Evolutionary conservation across 768 basidiomycete species (phyloP).

Genomic region (Phlebiopsis flavidoalba): DNA sequence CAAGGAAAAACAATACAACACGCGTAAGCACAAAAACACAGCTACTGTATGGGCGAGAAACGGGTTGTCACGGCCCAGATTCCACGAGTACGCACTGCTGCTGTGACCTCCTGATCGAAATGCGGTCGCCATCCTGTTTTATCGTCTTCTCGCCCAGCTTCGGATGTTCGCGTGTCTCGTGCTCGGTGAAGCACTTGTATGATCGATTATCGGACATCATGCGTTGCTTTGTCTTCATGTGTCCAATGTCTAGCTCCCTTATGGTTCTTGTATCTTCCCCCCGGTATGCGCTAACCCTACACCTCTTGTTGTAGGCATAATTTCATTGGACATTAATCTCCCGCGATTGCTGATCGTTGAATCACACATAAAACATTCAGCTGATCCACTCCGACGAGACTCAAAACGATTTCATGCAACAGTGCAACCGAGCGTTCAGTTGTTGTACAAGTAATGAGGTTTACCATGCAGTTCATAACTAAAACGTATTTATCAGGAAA

Average conservation of each 20-base stretch:
- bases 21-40: background rate
- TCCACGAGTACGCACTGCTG: too few species aligned
- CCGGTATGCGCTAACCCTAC: background rate
- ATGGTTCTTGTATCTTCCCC: background rate
- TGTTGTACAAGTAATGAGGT: too few species aligned
- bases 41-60: background rate
- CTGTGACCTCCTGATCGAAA: too few species aligned
- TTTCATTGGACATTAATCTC: background rate
- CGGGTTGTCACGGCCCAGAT: background rate
- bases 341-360: too few species aligned
- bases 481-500: too few species aligned
- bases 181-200: background rate
- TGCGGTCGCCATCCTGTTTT: background rate
- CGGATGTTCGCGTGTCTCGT: background rate
- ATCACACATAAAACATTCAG: too few species aligned
- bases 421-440: too few species aligned
- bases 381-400: too few species aligned
- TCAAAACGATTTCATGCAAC: too few species aligned
- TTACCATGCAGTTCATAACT: too few species aligned
- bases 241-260: background rate
- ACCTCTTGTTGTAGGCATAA: background rate
- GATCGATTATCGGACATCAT: constrained; percentile 3
- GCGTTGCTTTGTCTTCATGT: background rate
- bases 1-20: background rate
- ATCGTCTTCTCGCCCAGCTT: background rate